Conservation (phyloP, 805 yeast genomes). For the Yamadazyma laniorum region DNA sequence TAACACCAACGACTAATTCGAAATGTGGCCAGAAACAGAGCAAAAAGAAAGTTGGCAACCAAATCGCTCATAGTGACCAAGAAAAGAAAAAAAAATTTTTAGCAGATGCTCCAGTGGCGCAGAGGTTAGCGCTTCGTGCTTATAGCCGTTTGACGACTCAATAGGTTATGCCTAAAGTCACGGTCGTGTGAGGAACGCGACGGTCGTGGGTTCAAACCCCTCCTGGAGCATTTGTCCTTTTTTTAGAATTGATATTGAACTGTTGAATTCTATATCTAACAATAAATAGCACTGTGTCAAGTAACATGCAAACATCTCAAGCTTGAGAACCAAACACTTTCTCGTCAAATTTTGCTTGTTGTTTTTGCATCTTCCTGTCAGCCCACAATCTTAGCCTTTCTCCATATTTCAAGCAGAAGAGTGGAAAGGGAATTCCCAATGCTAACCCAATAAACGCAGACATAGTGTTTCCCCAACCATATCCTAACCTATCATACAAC, state of each 20-base stretch:
- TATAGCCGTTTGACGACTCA: constrained; percentile 45
- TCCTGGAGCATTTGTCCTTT: constrained; percentile 48
- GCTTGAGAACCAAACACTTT: constrained; percentile 13
- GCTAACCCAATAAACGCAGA: constrained; percentile 33
- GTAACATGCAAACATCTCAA: too few relatives aligned
- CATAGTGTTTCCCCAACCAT: constrained; percentile 43
- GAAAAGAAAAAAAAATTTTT: not conserved
- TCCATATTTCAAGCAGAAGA: constrained; percentile 35
- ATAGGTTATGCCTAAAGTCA: constrained; percentile 46
- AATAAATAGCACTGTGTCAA: too few relatives aligned
- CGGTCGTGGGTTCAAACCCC: constrained; percentile 57
- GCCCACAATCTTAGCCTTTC: constrained; percentile 41
- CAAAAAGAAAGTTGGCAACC: too few relatives aligned
- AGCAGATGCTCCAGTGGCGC: constrained; percentile 47
- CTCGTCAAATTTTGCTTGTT: constrained; percentile 31
- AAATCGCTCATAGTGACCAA: too few relatives aligned
- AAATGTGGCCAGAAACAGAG: too few relatives aligned
- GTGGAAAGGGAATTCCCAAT: constrained; percentile 40
- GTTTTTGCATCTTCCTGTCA: constrained; percentile 46
- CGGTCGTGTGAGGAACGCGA: constrained; percentile 57
- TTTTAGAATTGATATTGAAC: too few relatives aligned
- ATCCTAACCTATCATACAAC: constrained; percentile 33
- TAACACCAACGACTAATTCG: too few relatives aligned
- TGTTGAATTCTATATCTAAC: too few relatives aligned
- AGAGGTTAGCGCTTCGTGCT: constrained; percentile 57